A percentile compares a stretch with the other conserved stretches of the same genome.
Conservation (phyloP, 768 basidiomycete genomes). For the Mycena vulgaris region DNA sequence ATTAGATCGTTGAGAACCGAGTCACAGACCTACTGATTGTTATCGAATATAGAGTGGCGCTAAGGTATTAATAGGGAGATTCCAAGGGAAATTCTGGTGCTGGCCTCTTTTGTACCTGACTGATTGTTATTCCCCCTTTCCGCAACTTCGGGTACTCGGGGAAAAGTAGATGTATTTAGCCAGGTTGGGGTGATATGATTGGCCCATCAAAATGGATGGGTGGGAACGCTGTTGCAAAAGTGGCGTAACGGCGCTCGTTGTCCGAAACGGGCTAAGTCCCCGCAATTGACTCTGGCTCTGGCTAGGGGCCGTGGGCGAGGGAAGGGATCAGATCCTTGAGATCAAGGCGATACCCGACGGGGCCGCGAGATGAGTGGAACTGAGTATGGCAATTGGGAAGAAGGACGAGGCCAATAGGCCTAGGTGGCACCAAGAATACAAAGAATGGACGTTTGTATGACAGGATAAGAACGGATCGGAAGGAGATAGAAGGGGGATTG, state of each 20-base stretch:
- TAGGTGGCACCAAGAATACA: background rate
- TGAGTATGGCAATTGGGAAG: background rate
- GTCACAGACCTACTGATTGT: conserved; percentile 29
- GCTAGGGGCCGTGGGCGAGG: conserved; percentile 9
- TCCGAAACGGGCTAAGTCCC: conserved; percentile 18
- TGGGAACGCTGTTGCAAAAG: conserved; percentile 28
- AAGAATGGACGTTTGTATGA: conserved; percentile 12
- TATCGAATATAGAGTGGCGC: conserved; percentile 28
- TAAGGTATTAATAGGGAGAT: conserved; percentile 35
- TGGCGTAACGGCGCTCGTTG: conserved; percentile 29
- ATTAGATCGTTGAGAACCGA: background rate
- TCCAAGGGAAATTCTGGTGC: conserved; percentile 38
- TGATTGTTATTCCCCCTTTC: conserved; percentile 34
- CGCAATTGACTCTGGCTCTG: conserved; percentile 28
- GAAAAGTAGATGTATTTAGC: conserved; percentile 26
- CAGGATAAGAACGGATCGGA: conserved; percentile 11
- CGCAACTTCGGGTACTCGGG: conserved; percentile 35
- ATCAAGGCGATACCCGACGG: background rate
- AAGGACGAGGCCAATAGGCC: conserved; percentile 17
- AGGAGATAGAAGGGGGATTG: conserved; percentile 33
- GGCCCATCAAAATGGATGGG: conserved; percentile 37
- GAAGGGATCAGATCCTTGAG: background rate
- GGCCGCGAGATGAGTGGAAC: background rate
- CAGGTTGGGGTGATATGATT: conserved; percentile 27
- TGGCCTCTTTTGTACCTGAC: conserved; percentile 32